Conservation (phyloP, 1,284 basidiomycete genomes). For the Sporisorium scitamineum region DNA sequence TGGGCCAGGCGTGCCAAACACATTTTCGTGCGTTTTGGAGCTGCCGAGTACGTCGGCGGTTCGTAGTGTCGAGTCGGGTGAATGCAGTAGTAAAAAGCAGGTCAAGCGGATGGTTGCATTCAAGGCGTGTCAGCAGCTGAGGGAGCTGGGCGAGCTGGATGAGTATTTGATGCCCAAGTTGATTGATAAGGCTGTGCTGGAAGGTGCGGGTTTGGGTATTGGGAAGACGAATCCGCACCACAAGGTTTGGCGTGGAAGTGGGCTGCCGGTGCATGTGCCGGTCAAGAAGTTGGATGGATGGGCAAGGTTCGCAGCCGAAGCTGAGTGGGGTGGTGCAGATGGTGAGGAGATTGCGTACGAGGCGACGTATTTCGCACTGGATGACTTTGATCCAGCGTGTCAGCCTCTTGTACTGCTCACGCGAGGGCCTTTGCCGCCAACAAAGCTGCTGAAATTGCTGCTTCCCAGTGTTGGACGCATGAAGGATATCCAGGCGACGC, state of each 20-base stretch:
- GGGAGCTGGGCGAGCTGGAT: slow-evolving; percentile 48
- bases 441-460: slow-evolving; percentile 19
- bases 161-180: slow-evolving; percentile 44
- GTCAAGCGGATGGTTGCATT: slow-evolving; percentile 53
- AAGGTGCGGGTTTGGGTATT: not conserved
- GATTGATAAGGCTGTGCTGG: not conserved
- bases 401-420: slow-evolving; percentile 35
- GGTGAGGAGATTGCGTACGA: not conserved
- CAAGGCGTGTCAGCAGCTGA: slow-evolving; percentile 37
- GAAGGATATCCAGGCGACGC: slow-evolving; percentile 8
- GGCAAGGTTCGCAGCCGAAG: slow-evolving; percentile 4
- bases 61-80: slow-evolving; percentile 27
- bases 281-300: slow-evolving; percentile 35
- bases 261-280: slow-evolving; percentile 25
- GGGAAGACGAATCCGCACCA: slow-evolving; percentile 22
- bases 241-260: slow-evolving; percentile 26
- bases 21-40: slow-evolving; percentile 22
- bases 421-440: slow-evolving; percentile 14
- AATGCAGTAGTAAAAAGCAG: slow-evolving; percentile 34
- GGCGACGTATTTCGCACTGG: slow-evolving; percentile 28
- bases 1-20: not conserved
- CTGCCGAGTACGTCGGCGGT: slow-evolving; percentile 41
- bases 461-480: not conserved
- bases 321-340: too few relatives aligned
- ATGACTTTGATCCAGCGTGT: slow-evolving; percentile 10